Base-by-base conservation (phyloP, 129 eudicot species). In the Flaveria brownii region DNA sequence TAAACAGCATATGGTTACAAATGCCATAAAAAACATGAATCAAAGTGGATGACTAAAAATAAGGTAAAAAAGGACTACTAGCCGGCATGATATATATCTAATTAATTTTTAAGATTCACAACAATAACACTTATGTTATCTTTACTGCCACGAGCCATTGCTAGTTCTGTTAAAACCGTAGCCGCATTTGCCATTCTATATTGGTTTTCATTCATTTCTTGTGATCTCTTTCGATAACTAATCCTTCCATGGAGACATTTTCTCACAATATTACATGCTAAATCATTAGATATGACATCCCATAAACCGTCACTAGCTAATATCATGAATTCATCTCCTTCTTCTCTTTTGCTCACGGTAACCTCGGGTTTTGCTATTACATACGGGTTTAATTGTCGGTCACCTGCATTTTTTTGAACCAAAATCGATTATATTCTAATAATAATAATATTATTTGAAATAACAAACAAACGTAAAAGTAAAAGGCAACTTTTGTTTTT, bases 61-160 rank as follows among this genome's bases (percentile, higher is more conserved):
- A 45, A 45, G 13, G 49, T 1, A 11, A 63, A 73, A n/a, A n/a
- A 30, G 70, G 0, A 71, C 33, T 4, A 54, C 82, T 52, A 59
- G 63, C 54, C 46, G 52, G 54, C 49, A 39, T 12, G 26, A 79
- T 55, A 79, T 72, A 79, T 55, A 79, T 72, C 49, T 30, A 28
- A 22, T 52, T 50, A 63, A 52, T 18, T 22, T 26, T 67, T 77
- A 25, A 88, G 82, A 46, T 83, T 84, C 13, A 89, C 85, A 0
- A 87, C 91, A 2, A 87, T 43, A 36, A 85, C 90, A 14, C 92
- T 90, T 5, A 90, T 78, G 68, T 90, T 90, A 62, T 90, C 96
- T 39, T 71, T 75, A 66, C 96, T 83, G 1, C 96, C 92, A 22
- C 85, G 74, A 23, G 90, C 96, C 66, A 85, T 80, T 5, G 96